Conservation (phyloP, 768 basidiomycete species). For the Butyriboletus loyo region DNA sequence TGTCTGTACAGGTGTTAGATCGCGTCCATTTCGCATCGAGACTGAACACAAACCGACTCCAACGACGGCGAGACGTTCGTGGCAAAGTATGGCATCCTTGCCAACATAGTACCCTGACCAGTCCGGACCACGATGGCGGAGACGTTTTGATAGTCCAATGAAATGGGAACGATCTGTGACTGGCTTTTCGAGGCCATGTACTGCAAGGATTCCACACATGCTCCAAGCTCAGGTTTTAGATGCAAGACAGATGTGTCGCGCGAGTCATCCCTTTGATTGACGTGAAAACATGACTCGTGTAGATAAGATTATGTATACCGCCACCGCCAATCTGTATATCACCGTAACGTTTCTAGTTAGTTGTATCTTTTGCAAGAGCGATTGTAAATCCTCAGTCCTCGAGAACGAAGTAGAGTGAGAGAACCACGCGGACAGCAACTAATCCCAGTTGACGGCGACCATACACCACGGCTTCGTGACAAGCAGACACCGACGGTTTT, state of each 20-base stretch:
- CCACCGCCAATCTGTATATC: no score
- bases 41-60: slow-evolving; percentile 74
- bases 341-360: no score
- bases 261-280: background rate
- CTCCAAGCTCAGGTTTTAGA: slow-evolving; percentile 1
- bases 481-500: no score
- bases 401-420: no score
- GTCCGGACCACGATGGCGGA: slow-evolving; percentile 94
- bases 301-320: background rate
- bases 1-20: slow-evolving; percentile 51
- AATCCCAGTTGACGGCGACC: no score
- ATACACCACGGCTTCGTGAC: no score
- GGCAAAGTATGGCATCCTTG: slow-evolving; percentile 77
- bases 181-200: slow-evolving; percentile 76
- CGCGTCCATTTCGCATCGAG: background rate
- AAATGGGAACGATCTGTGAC: slow-evolving; percentile 63
- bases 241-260: slow-evolving; percentile 1
- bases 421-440: no score
- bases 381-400: no score
- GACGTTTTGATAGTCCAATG: slow-evolving; percentile 84
- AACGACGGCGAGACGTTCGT: slow-evolving; percentile 96
- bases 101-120: slow-evolving; percentile 97
- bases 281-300: background rate
- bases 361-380: no score
- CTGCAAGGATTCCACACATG: slow-evolving; percentile 94